A percentile compares a stretch with the other conserved stretches of the same genome.
Conservation (phyloP, 2,329 filamentous ascomycete genomes). For the Penicillium freii region DNA sequence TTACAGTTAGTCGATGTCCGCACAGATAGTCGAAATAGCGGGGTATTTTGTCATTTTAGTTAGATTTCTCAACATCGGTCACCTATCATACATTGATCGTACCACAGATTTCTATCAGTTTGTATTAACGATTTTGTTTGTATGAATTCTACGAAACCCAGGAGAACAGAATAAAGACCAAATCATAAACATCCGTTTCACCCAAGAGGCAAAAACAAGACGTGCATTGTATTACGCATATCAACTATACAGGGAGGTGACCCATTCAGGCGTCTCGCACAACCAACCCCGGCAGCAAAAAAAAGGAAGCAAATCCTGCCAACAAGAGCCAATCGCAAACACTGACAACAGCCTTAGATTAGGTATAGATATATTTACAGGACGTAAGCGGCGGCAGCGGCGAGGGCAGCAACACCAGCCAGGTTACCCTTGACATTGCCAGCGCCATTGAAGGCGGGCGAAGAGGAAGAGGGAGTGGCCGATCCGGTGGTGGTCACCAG, state of each 20-base stretch:
- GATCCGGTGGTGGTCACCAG: conserved; percentile 15
- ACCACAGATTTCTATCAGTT: no score
- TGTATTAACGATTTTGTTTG: no score
- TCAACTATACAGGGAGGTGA: conserved; percentile 5
- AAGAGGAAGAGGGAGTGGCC: conserved; percentile 15
- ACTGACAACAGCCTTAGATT: conserved; percentile 4
- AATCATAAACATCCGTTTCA: neutral
- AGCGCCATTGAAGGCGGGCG: conserved; percentile 27
- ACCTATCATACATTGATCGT: no score
- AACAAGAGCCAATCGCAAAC: neutral
- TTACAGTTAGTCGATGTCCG: no score
- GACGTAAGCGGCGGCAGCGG: conserved; percentile 27
- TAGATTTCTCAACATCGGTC: no score
- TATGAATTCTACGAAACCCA: accelerated
- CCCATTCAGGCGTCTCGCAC: neutral
- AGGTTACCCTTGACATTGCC: conserved; percentile 27
- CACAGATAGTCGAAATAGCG: no score
- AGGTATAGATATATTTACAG: conserved; percentile 25
- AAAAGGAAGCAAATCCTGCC: neutral
- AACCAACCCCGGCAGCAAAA: neutral
- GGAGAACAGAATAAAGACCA: neutral
- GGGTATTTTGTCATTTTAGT: no score
- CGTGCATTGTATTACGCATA: conserved; percentile 6
- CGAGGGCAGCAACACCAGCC: conserved; percentile 26
- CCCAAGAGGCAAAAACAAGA: neutral